Percentiles rank a stretch among this genome's conserved stretches.
phyloP scores from a whole-genome alignment of 2,329 filamentous ascomycete genomes.

The Fusarium secorum region DNA sequence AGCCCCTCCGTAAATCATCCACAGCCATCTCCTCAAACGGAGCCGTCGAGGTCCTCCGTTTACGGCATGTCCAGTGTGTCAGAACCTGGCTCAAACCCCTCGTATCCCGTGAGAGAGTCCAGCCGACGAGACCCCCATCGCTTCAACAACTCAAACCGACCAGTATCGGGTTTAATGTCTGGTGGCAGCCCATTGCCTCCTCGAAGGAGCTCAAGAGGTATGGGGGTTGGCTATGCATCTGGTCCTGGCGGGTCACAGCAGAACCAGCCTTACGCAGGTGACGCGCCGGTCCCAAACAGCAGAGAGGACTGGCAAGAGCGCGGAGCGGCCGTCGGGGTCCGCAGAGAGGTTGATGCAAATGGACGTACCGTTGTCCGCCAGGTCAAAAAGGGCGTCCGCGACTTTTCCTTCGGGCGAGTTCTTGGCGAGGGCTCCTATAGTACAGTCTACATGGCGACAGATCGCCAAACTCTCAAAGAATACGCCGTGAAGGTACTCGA shows the following conservation, averaged over 20 bases:
- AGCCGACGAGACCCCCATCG: slow-evolving; percentile 69
- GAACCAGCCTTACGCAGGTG: slow-evolving; percentile 47
- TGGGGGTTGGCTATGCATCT: slow-evolving; percentile 64
- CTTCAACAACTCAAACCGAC: slow-evolving; percentile 69
- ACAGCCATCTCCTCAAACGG: slow-evolving; percentile 30
- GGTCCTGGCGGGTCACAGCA: slow-evolving; percentile 29
- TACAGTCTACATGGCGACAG: slow-evolving; percentile 90
- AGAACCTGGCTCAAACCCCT: slow-evolving; percentile 66
- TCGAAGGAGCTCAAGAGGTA: slow-evolving; percentile 77
- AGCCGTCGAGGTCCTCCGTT: slow-evolving; percentile 55
- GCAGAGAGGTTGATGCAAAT: slow-evolving; percentile 84
- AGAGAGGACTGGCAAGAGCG: slow-evolving; percentile 96
- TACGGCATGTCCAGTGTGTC: slow-evolving; percentile 64
- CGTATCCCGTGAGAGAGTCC: slow-evolving; percentile 68
- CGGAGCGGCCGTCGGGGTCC: slow-evolving; percentile 84
- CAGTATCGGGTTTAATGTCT: slow-evolving; percentile 54
- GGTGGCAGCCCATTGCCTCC: slow-evolving; percentile 72
- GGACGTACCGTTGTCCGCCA: slow-evolving; percentile 83
- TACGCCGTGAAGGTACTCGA: slow-evolving; percentile 98
- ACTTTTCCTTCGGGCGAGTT: slow-evolving; percentile 91
- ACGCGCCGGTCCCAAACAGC: slow-evolving; percentile 59
- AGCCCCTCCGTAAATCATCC: slow-evolving; percentile 13
- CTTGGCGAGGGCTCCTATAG: slow-evolving; percentile 98
- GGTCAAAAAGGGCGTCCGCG: slow-evolving; percentile 96
- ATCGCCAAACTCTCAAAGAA: slow-evolving; percentile 92